Conservation (phyloP, 495 filamentous ascomycete species). For the Neurospora sp. region DNA sequence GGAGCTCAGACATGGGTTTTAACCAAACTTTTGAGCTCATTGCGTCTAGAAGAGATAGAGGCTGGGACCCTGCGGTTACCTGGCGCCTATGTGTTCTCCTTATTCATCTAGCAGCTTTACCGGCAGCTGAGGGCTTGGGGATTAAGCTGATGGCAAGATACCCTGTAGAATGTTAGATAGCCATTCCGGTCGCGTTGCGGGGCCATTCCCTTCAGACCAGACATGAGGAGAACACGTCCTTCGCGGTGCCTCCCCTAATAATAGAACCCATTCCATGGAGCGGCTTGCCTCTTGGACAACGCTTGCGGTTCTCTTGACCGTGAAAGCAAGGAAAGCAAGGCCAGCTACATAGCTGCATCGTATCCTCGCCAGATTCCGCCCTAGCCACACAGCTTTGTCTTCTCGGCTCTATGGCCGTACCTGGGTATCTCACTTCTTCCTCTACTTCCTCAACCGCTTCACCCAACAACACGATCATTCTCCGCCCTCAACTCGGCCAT, state of each 20-base stretch:
- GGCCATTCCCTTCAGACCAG: background rate
- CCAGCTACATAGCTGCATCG: background rate
- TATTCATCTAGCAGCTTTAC: background rate
- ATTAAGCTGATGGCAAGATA: background rate
- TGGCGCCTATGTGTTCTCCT: background rate
- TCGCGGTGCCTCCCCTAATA: background rate
- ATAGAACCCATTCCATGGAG: background rate
- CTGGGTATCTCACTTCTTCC: slow-evolving; percentile 23
- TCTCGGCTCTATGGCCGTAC: slow-evolving; percentile 1
- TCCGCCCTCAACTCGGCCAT: slow-evolving; percentile 74
- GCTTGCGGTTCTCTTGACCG: background rate
- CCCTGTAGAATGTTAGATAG: background rate
- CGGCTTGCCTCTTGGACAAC: background rate
- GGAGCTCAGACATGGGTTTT: background rate
- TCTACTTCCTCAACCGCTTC: slow-evolving; percentile 12
- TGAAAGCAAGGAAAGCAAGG: background rate
- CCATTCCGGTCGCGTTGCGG: background rate
- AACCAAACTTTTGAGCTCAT: background rate
- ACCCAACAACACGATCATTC: slow-evolving; percentile 50
- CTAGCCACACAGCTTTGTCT: background rate
- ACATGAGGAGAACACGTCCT: background rate
- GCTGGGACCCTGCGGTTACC: background rate
- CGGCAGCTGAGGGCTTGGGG: background rate
- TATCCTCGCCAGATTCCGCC: background rate
- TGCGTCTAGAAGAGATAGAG: background rate